Conservation (phyloP, 257 asterid species). For the Plantago elongata region DNA sequence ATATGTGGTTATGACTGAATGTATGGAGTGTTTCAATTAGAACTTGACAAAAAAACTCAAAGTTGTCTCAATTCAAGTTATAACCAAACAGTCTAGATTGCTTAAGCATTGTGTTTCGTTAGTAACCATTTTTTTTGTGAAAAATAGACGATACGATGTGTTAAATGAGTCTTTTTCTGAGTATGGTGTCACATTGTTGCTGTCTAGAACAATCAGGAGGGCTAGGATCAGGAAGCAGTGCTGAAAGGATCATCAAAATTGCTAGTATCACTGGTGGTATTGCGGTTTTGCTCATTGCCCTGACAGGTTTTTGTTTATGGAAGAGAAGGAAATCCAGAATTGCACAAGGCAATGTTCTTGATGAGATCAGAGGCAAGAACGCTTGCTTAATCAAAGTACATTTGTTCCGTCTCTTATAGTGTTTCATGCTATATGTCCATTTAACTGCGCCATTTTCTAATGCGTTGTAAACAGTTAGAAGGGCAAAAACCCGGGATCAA, state of each 20-base stretch:
- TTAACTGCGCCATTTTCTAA: not conserved
- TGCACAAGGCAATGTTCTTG: constrained; percentile 11
- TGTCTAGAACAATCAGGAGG: constrained; percentile 29
- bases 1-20: too few relatives aligned
- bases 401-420: not conserved
- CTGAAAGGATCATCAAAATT: constrained; percentile 19
- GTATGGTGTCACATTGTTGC: not conserved
- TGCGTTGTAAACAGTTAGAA: constrained; percentile 32
- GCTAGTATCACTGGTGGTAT: constrained; percentile 39
- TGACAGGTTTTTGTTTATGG: constrained; percentile 30
- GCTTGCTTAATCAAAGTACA: too few relatives aligned
- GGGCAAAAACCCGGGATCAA: constrained; percentile 62
- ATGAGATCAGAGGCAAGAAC: constrained; percentile 33
- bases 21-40: too few relatives aligned
- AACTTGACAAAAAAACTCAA: too few relatives aligned
- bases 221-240: constrained; percentile 23
- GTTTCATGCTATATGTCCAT: not conserved
- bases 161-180: not conserved
- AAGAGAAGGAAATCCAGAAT: constrained; percentile 33
- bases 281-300: constrained; percentile 29
- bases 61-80: too few relatives aligned
- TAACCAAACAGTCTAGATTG: too few relatives aligned
- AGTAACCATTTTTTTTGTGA: too few relatives aligned
- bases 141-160: too few relatives aligned
- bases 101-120: too few relatives aligned